phyloP scores from a whole-genome alignment of 2,329 filamentous ascomycete genomes.

The Penicillium griseofulvum region DNA sequence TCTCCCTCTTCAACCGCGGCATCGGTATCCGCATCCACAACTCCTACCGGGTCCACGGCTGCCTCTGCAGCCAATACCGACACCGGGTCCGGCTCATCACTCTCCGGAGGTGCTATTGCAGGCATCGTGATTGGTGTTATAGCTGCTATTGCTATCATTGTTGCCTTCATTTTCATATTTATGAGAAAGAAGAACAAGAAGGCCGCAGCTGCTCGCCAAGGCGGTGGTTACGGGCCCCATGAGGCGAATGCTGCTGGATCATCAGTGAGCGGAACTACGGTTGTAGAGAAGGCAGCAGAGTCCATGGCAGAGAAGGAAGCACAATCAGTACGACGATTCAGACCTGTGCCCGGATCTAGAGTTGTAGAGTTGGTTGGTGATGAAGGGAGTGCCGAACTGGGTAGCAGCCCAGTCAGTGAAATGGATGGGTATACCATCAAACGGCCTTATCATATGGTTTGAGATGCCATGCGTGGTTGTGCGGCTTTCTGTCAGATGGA shows the following conservation, averaged over 20 bases:
- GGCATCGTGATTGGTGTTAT: constrained; percentile 13
- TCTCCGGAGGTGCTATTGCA: constrained; percentile 14
- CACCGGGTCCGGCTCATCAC: not conserved
- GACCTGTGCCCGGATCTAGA: constrained; percentile 1
- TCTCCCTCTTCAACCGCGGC: not conserved
- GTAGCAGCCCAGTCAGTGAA: constrained; percentile 10
- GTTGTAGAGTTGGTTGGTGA: constrained; percentile 10
- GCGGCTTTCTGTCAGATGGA: not conserved
- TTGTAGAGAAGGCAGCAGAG: not conserved
- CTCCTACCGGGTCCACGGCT: not conserved
- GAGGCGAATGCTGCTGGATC: constrained; percentile 1
- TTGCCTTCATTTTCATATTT: not conserved
- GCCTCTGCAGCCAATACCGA: not conserved
- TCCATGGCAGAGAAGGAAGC: constrained; percentile 1
- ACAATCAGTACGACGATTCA: not conserved
- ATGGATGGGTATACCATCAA: constrained; percentile 1
- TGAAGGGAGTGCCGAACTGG: constrained; percentile 3
- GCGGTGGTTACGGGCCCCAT: not conserved
- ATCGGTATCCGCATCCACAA: not conserved
- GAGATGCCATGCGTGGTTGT: not conserved
- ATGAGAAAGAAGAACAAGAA: not conserved
- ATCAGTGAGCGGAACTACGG: constrained; percentile 1
- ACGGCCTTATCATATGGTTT: not conserved
- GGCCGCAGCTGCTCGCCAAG: not conserved
- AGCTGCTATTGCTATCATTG: constrained; percentile 2